Conservation (phyloP, 805 yeast genomes). For the Starmerella powellii region DNA sequence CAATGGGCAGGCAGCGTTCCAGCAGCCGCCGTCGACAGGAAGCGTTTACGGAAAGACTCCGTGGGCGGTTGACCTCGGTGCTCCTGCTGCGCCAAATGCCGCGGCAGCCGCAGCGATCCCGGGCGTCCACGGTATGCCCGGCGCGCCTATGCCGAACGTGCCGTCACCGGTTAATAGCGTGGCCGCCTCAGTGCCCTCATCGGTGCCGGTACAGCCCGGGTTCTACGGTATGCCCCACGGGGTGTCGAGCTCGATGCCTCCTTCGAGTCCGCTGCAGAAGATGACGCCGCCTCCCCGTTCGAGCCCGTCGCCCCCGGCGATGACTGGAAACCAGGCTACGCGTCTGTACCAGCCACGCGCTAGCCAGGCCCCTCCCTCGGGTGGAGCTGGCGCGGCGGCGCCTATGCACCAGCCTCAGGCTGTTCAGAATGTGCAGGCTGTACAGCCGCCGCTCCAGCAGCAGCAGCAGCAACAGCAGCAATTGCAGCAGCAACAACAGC, state of each 20-base stretch:
- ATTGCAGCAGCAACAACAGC: slow-evolving; percentile 4
- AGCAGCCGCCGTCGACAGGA: slow-evolving; percentile 4
- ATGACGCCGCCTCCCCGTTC: slow-evolving; percentile 13
- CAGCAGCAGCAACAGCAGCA: neutral
- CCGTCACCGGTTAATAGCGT: neutral
- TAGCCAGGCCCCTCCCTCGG: neutral
- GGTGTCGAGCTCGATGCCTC: slow-evolving; percentile 3
- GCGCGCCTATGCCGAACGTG: neutral
- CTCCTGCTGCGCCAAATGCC: neutral
- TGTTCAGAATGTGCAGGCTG: slow-evolving; percentile 3
- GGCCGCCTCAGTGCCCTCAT: neutral
- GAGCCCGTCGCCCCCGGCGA: slow-evolving; percentile 13
- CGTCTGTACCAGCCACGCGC: slow-evolving; percentile 4
- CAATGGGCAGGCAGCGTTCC: slow-evolving; percentile 5
- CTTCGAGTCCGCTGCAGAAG: slow-evolving; percentile 5
- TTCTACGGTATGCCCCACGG: slow-evolving; percentile 4
- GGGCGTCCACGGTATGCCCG: neutral
- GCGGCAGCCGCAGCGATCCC: neutral
- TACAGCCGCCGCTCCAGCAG: slow-evolving; percentile 1
- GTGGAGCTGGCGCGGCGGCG: neutral
- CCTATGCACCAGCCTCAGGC: slow-evolving; percentile 1
- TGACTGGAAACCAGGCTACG: slow-evolving; percentile 5
- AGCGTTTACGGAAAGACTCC: slow-evolving; percentile 5
- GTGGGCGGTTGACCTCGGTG: slow-evolving; percentile 5
- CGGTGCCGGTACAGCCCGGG: slow-evolving; percentile 5